Evolutionary conservation across 306 rosid genomes (phyloP).

Genomic region (Acacia confusa): DNA sequence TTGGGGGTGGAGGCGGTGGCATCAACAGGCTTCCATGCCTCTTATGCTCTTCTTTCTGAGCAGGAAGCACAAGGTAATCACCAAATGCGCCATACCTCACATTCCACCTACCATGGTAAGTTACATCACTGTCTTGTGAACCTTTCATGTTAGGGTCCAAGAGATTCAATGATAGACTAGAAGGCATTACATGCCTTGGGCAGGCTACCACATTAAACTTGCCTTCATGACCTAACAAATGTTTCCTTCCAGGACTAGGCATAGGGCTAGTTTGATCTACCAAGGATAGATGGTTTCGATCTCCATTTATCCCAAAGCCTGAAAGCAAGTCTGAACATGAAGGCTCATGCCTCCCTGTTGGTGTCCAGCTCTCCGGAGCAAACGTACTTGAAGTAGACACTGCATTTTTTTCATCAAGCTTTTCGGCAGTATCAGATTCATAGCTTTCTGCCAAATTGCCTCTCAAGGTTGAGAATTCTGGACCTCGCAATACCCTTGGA

Average conservation of each 20-base stretch:
- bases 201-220: constrained; percentile 47
- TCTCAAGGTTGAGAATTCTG: constrained; percentile 81
- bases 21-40: constrained; percentile 61
- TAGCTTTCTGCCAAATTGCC: constrained; percentile 63
- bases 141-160: constrained; percentile 57
- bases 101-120: constrained; percentile 52
- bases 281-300: constrained; percentile 44
- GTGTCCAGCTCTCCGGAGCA: constrained; percentile 63
- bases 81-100: constrained; percentile 50
- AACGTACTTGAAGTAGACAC: constrained; percentile 67
- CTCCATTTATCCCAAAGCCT: constrained; percentile 60
- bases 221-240: constrained; percentile 59
- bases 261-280: constrained; percentile 44
- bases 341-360: constrained; percentile 69
- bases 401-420: constrained; percentile 64
- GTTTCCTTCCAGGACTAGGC: constrained; percentile 50
- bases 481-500: constrained; percentile 99
- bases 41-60: constrained; percentile 56
- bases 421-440: constrained; percentile 60
- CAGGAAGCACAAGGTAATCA: constrained; percentile 53
- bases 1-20: constrained; percentile 67
- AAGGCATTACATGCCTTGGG: constrained; percentile 60
- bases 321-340: constrained; percentile 79
- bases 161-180: constrained; percentile 59
- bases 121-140: constrained; percentile 50